Conservation (phyloP, 768 basidiomycete species). For the Mycena crocata region DNA sequence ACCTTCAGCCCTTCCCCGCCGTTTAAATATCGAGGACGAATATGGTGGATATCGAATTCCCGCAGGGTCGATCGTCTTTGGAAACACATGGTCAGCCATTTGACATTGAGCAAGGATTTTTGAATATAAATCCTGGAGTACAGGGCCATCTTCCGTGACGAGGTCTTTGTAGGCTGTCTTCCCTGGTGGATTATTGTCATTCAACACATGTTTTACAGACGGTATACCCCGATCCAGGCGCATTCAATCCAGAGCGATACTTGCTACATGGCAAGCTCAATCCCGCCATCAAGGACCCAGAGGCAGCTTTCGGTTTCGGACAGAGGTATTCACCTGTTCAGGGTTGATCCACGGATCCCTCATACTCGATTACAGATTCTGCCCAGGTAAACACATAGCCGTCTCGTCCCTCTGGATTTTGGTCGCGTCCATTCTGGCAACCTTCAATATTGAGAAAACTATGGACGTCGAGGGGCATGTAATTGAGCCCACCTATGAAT, state of each 20-base stretch:
- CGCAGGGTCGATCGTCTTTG: neutral
- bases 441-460: slow-evolving; percentile 42
- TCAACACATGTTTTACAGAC: neutral
- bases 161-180: neutral
- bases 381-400: slow-evolving; percentile 47
- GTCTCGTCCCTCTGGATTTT: slow-evolving; percentile 41
- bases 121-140: neutral
- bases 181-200: neutral
- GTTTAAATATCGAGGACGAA: neutral
- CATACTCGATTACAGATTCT: slow-evolving; percentile 34
- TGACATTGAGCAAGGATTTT: neutral
- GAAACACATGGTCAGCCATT: neutral
- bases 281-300: neutral
- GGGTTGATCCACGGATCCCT: neutral
- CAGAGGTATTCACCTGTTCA: neutral
- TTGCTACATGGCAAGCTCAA: neutral
- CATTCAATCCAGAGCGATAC: slow-evolving; percentile 4
- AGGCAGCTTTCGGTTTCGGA: neutral
- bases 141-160: neutral
- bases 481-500: slow-evolving; percentile 35
- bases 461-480: slow-evolving; percentile 39
- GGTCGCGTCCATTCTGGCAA: slow-evolving; percentile 43
- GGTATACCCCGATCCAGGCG: neutral
- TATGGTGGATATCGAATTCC: neutral
- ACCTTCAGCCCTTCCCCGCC: neutral